These are phyloP conservation scores for Clavaria fumosa DNA, from an alignment of 768 basidiomycete species.

Conservation along the genomic window DNA sequence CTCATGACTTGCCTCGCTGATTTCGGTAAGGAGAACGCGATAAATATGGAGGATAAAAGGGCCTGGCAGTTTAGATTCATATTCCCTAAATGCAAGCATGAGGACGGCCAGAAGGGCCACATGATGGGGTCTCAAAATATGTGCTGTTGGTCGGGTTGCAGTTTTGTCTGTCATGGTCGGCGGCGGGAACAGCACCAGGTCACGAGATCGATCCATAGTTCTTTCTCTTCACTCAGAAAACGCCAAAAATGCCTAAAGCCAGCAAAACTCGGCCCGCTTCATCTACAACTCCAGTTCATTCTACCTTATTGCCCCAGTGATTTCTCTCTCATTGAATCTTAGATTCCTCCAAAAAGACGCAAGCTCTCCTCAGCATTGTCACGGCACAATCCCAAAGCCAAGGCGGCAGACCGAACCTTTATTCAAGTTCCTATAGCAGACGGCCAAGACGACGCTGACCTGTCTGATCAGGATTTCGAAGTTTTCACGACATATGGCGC, in stretches of 20 bases:
- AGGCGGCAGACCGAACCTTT: constrained; percentile 37
- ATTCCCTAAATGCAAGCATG: constrained; percentile 46
- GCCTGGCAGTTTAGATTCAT: constrained; percentile 35
- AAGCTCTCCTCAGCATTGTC: constrained; percentile 27
- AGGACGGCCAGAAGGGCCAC: constrained; percentile 51
- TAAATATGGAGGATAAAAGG: constrained; percentile 47
- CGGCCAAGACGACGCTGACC: constrained; percentile 33
- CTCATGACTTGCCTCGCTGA: constrained; percentile 41
- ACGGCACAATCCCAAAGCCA: constrained; percentile 36
- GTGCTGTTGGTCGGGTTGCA: constrained; percentile 48
- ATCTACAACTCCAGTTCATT: too few relatives aligned
- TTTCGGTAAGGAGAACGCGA: constrained; percentile 52
- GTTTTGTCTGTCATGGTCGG: constrained; percentile 22
- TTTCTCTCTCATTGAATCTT: background rate
- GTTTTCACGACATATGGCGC: constrained; percentile 49
- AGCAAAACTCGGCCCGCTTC: too few relatives aligned
- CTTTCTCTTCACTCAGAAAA: too few relatives aligned
- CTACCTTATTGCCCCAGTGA: too few relatives aligned
- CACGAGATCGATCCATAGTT: background rate
- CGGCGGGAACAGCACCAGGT: too few relatives aligned
- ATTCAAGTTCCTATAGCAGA: constrained; percentile 47
- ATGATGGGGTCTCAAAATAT: constrained; percentile 66
- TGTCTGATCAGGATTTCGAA: constrained; percentile 61
- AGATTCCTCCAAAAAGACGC: constrained; percentile 44
- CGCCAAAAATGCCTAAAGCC: too few relatives aligned